Evolutionary conservation across 306 rosid genomes (phyloP), one percentile per base, ranked within the genome.

Genomic region (Cucumis melo): DNA sequence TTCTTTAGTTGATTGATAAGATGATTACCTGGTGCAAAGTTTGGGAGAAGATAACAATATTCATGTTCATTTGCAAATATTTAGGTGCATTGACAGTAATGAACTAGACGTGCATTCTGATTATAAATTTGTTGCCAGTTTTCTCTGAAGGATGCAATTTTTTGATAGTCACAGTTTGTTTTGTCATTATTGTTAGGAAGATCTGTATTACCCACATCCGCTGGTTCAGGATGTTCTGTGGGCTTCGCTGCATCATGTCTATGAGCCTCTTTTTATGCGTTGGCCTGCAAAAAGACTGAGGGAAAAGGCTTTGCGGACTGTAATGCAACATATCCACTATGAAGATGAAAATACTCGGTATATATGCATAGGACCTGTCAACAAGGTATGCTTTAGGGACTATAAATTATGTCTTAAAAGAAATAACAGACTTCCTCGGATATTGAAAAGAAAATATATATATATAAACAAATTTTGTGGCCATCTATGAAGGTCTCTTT

Each of bases 311-410:
- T 38, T 88, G 27, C 70, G 0, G 39, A 74, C 73, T 44, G 89
- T 62, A 50, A 86, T 92, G 48, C 83, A 90, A 85, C 96, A 90
- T 82, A 85, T 91, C 39, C 95, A 91, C 79, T 91, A 89, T 78
- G 97, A 91, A 89, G 97, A 89, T 80, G 95, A 91, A 85, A 91
- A 91, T 88, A 91, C 97, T 84, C 91, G 91, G 50, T 91, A 88
- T 81, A 73, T 91, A 80, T 92, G 98, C 89, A 92, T 92, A 72
- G 96, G 98, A 65, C 98, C 93, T 63, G 98, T 92, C 53, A 92
- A 92, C 85, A 90, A 92, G 93, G 98, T 92, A 86, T 77, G 79
- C 76, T 15, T 73, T 79, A 53, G 15, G 59, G n/a, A 23, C 44
- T 71, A 48, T 80, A 65, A 29, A 75, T 14, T 8, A 56, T 62